Evolutionary conservation across 768 basidiomycete species (phyloP).

Genomic region (Epithele typhae): DNA sequence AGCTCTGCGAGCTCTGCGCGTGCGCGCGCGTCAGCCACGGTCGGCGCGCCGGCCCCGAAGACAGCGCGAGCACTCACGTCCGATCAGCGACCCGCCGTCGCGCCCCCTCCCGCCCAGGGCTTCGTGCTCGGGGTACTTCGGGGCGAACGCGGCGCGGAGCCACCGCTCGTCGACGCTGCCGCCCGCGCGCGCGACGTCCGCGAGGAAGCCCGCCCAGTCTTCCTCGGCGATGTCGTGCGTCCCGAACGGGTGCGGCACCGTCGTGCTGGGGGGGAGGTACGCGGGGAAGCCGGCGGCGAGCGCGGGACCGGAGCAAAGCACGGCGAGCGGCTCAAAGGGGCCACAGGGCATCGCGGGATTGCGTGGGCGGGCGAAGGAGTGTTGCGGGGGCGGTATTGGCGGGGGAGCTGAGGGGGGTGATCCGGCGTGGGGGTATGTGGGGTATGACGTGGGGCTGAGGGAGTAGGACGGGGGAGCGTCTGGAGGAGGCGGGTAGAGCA

Average conservation of each 20-base stretch:
- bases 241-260: slow-evolving; percentile 44
- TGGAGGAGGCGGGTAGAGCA: too few species aligned
- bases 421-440: neutral
- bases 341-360: slow-evolving; percentile 5
- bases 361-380: neutral
- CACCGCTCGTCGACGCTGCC: neutral
- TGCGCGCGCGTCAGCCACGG: too few species aligned
- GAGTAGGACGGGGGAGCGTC: neutral
- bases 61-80: too few species aligned
- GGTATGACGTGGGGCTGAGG: neutral
- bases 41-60: too few species aligned
- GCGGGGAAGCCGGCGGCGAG: slow-evolving; percentile 41
- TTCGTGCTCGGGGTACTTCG: too few species aligned
- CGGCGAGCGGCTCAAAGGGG: slow-evolving; percentile 29
- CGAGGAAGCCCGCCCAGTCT: slow-evolving; percentile 43
- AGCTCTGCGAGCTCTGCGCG: too few species aligned
- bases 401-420: neutral
- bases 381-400: too few species aligned
- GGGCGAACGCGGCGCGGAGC: too few species aligned
- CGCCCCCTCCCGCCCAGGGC: too few species aligned
- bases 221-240: slow-evolving; percentile 44
- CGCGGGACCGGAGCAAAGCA: slow-evolving; percentile 27
- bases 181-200: slow-evolving; percentile 8
- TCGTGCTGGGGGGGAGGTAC: slow-evolving; percentile 32
- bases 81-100: too few species aligned